A percentile compares a stretch with the other conserved stretches of the same genome.
Conservation (phyloP, 108 stramenopile species). For the Nitzschia palea region DNA sequence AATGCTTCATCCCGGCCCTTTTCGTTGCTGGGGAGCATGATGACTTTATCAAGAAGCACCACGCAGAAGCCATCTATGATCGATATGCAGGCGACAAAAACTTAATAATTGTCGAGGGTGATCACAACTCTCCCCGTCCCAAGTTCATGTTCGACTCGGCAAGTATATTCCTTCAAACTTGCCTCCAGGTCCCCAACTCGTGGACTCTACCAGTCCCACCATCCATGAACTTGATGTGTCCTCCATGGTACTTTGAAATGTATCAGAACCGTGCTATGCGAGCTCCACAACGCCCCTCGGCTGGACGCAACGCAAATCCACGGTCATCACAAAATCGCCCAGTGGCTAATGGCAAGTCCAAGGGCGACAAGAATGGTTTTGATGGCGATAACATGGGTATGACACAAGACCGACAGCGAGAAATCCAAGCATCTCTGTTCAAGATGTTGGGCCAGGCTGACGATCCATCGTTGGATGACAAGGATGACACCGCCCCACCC, state of each 20-base stretch:
- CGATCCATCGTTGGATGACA: constrained; percentile 29
- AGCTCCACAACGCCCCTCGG: constrained; percentile 9
- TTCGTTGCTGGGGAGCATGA: constrained; percentile 94
- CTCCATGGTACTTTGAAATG: constrained; percentile 80
- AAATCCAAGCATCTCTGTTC: constrained; percentile 86
- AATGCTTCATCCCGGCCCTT: constrained; percentile 94
- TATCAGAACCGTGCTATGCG: constrained; percentile 40
- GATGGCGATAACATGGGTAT: constrained; percentile 80
- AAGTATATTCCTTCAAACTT: constrained; percentile 91
- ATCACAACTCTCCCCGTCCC: constrained; percentile 96
- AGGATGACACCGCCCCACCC: background rate
- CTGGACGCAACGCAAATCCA: background rate
- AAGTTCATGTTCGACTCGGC: constrained; percentile 95
- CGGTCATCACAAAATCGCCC: constrained; percentile 21
- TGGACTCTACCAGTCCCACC: constrained; percentile 82
- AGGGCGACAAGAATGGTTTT: constrained; percentile 17
- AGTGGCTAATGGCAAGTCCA: constrained; percentile 7
- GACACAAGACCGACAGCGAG: constrained; percentile 81
- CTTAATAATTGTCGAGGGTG: constrained; percentile 93
- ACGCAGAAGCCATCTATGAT: constrained; percentile 82
- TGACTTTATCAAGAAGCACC: constrained; percentile 91
- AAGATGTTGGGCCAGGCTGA: constrained; percentile 85
- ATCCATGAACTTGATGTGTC: constrained; percentile 81
- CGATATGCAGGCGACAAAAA: constrained; percentile 98
- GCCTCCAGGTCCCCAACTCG: constrained; percentile 73